Percentiles rank a stretch among this genome's conserved stretches.
Evolutionary conservation across 805 yeast genomes (phyloP).

Genomic region (Maudiozyma turicensis): DNA sequence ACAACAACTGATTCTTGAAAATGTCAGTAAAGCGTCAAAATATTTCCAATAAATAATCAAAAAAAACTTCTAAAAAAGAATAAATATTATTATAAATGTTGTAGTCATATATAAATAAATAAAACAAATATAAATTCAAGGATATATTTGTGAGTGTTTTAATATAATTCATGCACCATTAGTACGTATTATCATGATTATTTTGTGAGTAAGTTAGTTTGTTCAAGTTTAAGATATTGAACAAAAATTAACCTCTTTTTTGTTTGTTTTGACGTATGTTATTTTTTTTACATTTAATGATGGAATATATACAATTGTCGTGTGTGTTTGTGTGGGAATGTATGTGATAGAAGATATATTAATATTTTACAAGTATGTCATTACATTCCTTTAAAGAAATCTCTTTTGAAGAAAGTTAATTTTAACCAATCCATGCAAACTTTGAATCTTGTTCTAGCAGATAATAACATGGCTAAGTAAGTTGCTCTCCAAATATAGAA

Average conservation of each 20-base stretch:
- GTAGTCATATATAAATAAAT: too few species aligned
- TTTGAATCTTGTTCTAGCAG: conserved; percentile 77
- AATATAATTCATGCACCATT: too few species aligned
- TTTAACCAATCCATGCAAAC: conserved; percentile 85
- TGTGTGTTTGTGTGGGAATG: too few species aligned
- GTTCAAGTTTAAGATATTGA: not conserved
- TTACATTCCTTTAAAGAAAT: conserved; percentile 71
- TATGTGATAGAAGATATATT: too few species aligned
- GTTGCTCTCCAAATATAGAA: conserved; percentile 91
- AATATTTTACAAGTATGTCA: too few species aligned
- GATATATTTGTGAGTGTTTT: too few species aligned
- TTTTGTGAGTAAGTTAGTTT: too few species aligned
- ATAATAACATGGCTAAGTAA: conserved; percentile 80
- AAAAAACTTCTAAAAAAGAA: too few species aligned
- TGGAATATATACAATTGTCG: not conserved
- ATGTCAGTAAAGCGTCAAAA: conserved; percentile 45
- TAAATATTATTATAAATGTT: too few species aligned
- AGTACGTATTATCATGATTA: too few species aligned
- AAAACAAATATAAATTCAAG: too few species aligned
- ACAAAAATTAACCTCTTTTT: not conserved
- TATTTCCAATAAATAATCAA: conserved; percentile 17
- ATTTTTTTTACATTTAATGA: not conserved
- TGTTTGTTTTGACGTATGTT: not conserved
- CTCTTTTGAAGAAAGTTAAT: conserved; percentile 84
- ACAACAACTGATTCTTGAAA: conserved; percentile 39